Evolutionary conservation across 352 stramenopile genomes (phyloP).

Genomic region (Phytophthora melonis): DNA sequence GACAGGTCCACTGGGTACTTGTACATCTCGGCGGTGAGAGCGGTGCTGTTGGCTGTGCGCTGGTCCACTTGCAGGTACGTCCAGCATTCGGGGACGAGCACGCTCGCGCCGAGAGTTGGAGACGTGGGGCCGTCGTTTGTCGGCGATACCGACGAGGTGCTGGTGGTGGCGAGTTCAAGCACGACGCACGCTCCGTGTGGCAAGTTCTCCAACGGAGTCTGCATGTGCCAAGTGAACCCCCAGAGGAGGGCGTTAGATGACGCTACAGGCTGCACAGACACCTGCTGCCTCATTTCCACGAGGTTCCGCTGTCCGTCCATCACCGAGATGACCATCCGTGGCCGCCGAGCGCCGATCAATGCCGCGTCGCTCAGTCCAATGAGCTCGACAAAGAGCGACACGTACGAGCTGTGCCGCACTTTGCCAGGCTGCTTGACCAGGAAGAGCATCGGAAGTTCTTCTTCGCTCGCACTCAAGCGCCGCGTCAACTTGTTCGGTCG

Average conservation of each 20-base stretch:
- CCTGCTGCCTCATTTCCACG: slow-evolving; percentile 83
- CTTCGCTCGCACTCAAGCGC: slow-evolving; percentile 33
- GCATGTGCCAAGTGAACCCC: slow-evolving; percentile 94
- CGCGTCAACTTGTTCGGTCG: slow-evolving; percentile 32
- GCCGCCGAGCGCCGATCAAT: slow-evolving; percentile 51
- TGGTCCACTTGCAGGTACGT: slow-evolving; percentile 87
- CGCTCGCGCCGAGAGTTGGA: slow-evolving; percentile 45
- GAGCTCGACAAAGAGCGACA: slow-evolving; percentile 84
- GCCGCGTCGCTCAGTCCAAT: slow-evolving; percentile 64
- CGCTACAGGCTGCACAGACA: slow-evolving; percentile 72
- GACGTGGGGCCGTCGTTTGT: slow-evolving; percentile 36
- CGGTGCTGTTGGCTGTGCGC: slow-evolving; percentile 74
- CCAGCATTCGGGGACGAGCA: slow-evolving; percentile 79
- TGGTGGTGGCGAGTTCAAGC: slow-evolving; percentile 74
- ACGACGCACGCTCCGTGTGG: slow-evolving; percentile 76
- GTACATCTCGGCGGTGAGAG: slow-evolving; percentile 85
- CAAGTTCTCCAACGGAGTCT: slow-evolving; percentile 93
- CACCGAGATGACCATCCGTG: slow-evolving; percentile 77
- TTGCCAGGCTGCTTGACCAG: slow-evolving; percentile 78
- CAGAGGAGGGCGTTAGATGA: slow-evolving; percentile 73
- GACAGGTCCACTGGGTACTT: slow-evolving; percentile 82
- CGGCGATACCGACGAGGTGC: slow-evolving; percentile 52
- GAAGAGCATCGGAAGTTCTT: slow-evolving; percentile 64
- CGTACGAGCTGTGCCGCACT: slow-evolving; percentile 82
- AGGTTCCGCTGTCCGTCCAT: slow-evolving; percentile 71